Conservation (phyloP, 2,329 filamentous ascomycete genomes). For the Aspergillus fumigatiaffinis region DNA sequence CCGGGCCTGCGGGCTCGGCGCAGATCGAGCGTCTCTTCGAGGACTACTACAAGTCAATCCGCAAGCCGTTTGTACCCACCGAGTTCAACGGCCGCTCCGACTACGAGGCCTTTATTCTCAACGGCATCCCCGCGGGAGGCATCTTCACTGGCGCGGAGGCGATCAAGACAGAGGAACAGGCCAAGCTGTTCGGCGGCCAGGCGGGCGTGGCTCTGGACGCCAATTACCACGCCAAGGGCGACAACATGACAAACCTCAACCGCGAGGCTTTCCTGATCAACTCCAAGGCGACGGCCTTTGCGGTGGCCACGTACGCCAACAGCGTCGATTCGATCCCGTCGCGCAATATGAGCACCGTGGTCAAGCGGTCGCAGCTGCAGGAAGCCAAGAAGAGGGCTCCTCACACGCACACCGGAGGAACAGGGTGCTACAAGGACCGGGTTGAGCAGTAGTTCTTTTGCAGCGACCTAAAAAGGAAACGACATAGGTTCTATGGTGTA, state of each 20-base stretch:
- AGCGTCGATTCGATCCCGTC: constrained; percentile 19
- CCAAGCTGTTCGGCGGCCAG: constrained; percentile 64
- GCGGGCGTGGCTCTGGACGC: constrained; percentile 56
- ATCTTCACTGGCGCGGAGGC: constrained; percentile 75
- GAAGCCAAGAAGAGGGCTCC: constrained; percentile 2
- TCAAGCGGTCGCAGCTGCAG: background rate
- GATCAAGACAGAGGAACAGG: constrained; percentile 67
- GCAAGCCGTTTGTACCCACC: constrained; percentile 64
- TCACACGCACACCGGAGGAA: constrained; percentile 14
- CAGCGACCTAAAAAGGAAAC: background rate
- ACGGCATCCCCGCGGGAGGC: constrained; percentile 69
- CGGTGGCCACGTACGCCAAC: constrained; percentile 26
- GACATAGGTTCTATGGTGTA: background rate
- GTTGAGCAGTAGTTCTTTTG: constrained; percentile 6
- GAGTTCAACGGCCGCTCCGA: constrained; percentile 76
- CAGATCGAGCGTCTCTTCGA: constrained; percentile 66
- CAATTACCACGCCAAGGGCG: constrained; percentile 54
- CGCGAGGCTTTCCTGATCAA: constrained; percentile 26
- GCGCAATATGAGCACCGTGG: constrained; percentile 2
- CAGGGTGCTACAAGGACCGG: constrained; percentile 20
- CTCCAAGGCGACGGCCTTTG: constrained; percentile 22
- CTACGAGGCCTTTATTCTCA: constrained; percentile 71
- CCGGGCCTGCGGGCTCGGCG: constrained; percentile 60
- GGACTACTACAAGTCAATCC: constrained; percentile 61
- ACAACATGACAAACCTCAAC: constrained; percentile 53